Percentiles rank a stretch among this genome's conserved stretches.
Conservation (phyloP, 2,329 filamentous ascomycete species). For the Phialemoniopsis sp. region DNA sequence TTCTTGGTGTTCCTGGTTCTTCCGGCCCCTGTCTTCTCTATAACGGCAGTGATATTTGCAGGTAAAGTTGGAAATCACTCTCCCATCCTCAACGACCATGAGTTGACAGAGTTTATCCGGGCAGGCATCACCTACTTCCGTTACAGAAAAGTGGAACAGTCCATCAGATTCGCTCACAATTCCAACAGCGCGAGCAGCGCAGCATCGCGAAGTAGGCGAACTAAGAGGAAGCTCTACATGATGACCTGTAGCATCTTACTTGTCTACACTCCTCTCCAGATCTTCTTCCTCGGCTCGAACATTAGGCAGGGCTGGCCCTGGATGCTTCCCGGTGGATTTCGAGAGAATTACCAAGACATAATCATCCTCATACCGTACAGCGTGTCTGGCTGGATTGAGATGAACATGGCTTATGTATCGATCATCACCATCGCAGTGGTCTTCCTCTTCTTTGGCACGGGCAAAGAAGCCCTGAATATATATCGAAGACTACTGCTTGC, state of each 20-base stretch:
- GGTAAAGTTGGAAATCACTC: slow-evolving; percentile 28
- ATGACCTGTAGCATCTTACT: slow-evolving; percentile 49
- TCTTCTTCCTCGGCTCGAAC: slow-evolving; percentile 36
- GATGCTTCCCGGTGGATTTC: slow-evolving; percentile 32
- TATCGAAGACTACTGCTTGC: slow-evolving; percentile 36
- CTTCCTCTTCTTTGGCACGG: slow-evolving; percentile 52
- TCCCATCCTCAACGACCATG: neutral
- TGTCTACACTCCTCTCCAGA: slow-evolving; percentile 44
- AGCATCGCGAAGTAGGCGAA: slow-evolving; percentile 37
- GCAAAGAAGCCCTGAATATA: slow-evolving; percentile 45
- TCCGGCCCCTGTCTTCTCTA: slow-evolving; percentile 36
- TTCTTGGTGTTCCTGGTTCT: slow-evolving; percentile 43
- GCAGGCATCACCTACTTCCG: slow-evolving; percentile 12
- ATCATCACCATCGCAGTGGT: slow-evolving; percentile 42
- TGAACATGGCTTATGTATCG: slow-evolving; percentile 45
- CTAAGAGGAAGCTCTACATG: slow-evolving; percentile 49
- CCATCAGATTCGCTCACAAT: slow-evolving; percentile 31
- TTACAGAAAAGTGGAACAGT: slow-evolving; percentile 40
- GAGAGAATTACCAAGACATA: slow-evolving; percentile 25
- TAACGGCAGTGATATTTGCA: slow-evolving; percentile 41
- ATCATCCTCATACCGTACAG: slow-evolving; percentile 40
- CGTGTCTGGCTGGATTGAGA: slow-evolving; percentile 27
- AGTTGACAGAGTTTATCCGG: neutral
- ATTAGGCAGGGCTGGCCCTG: slow-evolving; percentile 23
- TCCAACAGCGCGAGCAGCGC: slow-evolving; percentile 29